These are phyloP conservation scores for Tetrapisispora iriomotensis DNA, from an alignment of 805 yeast genomes.

Conservation along the genomic window DNA sequence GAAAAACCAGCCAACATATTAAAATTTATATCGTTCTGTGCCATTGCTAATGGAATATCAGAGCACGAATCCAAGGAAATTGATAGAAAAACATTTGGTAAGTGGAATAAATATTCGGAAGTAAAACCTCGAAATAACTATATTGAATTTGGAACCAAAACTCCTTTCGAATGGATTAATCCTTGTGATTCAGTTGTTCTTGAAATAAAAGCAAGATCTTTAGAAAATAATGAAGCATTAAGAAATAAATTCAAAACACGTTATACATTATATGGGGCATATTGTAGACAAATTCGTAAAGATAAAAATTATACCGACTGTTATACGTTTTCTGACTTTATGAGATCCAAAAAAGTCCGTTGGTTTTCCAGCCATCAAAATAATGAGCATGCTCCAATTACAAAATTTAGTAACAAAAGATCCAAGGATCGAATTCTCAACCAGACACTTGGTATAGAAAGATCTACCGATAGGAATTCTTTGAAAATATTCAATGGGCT, in stretches of 20 bases:
- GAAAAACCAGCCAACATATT: constrained; percentile 7
- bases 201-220: constrained; percentile 74
- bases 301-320: constrained; percentile 58
- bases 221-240: constrained; percentile 39
- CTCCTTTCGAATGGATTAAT: constrained; percentile 69
- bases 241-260: constrained; percentile 48
- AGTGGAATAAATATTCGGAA: constrained; percentile 44
- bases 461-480: too few relatives aligned
- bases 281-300: constrained; percentile 53
- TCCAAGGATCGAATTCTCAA: neutral
- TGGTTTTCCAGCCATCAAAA: neutral
- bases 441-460: neutral
- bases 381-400: too few relatives aligned
- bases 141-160: constrained; percentile 46
- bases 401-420: neutral
- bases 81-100: constrained; percentile 43
- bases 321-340: constrained; percentile 44
- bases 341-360: neutral
- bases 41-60: constrained; percentile 78
- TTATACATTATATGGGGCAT: constrained; percentile 66
- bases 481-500: constrained; percentile 36
- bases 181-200: constrained; percentile 71
- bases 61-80: constrained; percentile 51
- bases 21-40: constrained; percentile 57
- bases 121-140: constrained; percentile 34